phyloP scores from a whole-genome alignment of 1,284 basidiomycete genomes.

The Apiotrichum montevideense region DNA sequence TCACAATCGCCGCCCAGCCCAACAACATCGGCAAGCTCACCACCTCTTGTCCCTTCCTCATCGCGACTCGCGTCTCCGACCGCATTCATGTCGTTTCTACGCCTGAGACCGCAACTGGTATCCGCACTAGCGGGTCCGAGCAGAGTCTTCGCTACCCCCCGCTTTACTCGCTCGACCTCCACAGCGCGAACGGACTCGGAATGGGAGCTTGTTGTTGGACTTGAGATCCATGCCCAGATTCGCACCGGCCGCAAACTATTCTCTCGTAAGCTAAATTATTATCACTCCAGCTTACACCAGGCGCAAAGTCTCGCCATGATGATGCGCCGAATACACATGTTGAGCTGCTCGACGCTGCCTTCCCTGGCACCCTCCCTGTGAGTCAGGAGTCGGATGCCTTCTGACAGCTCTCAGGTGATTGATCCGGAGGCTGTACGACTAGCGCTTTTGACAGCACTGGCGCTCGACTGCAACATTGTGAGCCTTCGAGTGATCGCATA shows the following conservation, averaged over 20 bases:
- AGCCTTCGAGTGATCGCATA: constrained; percentile 4
- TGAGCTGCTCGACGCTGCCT: constrained; percentile 76
- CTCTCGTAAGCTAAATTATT: constrained; percentile 57
- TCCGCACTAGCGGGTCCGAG: no score
- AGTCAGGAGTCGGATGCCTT: constrained; percentile 21
- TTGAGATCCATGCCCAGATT: constrained; percentile 94
- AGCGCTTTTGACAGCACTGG: constrained; percentile 73
- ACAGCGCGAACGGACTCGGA: neutral
- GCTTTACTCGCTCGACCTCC: neutral
- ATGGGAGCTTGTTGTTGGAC: constrained; percentile 83
- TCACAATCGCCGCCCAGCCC: no score
- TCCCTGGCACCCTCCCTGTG: constrained; percentile 89
- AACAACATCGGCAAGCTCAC: no score
- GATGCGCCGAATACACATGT: constrained; percentile 58
- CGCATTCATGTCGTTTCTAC: no score
- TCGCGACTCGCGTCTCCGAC: no score
- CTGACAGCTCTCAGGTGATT: constrained; percentile 53
- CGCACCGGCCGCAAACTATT: constrained; percentile 83
- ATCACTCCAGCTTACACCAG: constrained; percentile 5
- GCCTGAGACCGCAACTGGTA: no score
- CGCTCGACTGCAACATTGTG: constrained; percentile 63
- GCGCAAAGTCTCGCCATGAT: constrained; percentile 30
- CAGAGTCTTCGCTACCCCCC: no score
- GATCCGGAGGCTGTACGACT: constrained; percentile 75
- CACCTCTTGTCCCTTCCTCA: no score